Conservation (phyloP, 139 green algal genomes). For the Closterium sp. region DNA sequence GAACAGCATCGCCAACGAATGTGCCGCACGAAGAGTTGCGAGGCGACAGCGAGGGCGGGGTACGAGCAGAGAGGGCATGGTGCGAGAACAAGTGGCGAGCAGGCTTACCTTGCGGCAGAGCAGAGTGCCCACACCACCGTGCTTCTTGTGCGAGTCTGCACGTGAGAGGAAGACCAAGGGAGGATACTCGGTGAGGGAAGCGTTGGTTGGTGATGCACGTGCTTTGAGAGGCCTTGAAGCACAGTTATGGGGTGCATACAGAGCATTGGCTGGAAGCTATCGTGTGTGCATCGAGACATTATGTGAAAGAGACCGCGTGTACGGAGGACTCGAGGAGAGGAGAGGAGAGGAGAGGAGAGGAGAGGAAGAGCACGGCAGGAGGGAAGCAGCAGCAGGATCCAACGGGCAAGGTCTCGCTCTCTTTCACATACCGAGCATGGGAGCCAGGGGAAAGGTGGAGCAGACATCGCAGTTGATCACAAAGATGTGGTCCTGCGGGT, state of each 20-base stretch:
- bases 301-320: too few relatives aligned
- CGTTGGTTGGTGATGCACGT: not conserved
- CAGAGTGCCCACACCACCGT: constrained; percentile 50
- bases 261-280: too few relatives aligned
- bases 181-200: not conserved
- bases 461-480: constrained; percentile 59
- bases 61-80: too few relatives aligned
- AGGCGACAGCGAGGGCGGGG: too few relatives aligned
- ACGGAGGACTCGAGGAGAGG: too few relatives aligned
- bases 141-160: constrained; percentile 46
- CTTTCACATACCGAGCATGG: constrained; percentile 50
- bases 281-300: too few relatives aligned
- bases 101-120: constrained; percentile 52
- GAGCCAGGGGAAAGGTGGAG: constrained; percentile 53
- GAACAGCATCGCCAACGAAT: not conserved
- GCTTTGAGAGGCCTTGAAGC: not conserved
- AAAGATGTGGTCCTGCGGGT: constrained; percentile 45
- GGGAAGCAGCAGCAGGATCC: too few relatives aligned
- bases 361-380: too few relatives aligned
- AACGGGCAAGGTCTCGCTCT: too few relatives aligned
- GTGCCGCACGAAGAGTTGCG: not conserved
- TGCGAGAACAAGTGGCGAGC: not conserved
- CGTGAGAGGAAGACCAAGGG: not conserved
- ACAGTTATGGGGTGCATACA: too few relatives aligned
- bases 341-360: too few relatives aligned